Conservation (phyloP, 2,329 filamentous ascomycete genomes). For the Cytospora piceicola region DNA sequence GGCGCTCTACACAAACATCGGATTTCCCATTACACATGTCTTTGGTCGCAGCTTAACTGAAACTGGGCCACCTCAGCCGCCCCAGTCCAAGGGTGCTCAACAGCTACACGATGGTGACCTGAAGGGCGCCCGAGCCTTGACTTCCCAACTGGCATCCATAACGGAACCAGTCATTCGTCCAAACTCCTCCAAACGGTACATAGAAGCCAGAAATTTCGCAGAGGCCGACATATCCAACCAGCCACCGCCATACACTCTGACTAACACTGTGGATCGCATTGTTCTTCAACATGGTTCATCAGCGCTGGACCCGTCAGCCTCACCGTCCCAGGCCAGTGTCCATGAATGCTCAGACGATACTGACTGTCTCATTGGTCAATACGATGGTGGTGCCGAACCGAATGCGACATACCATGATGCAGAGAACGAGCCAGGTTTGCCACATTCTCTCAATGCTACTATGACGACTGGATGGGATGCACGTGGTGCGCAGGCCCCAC, state of each 20-base stretch:
- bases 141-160: conserved; percentile 1
- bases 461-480: not conserved
- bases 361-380: not conserved
- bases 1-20: conserved; percentile 8
- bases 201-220: conserved; percentile 15
- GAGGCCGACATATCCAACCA: conserved; percentile 20
- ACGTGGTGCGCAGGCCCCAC: not conserved
- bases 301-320: conserved; percentile 18
- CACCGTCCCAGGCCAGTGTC: conserved; percentile 2
- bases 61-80: conserved; percentile 2
- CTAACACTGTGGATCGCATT: conserved; percentile 41
- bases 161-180: conserved; percentile 12
- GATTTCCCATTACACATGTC: not conserved
- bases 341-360: not conserved
- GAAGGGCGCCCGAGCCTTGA: not conserved
- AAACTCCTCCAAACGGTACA: not conserved
- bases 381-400: not conserved
- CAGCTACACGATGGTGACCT: conserved; percentile 1
- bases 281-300: conserved; percentile 38
- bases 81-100: conserved; percentile 26
- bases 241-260: conserved; percentile 33
- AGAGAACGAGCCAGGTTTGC: not conserved
- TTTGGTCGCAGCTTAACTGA: conserved; percentile 17
- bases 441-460: not conserved
- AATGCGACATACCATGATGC: not conserved